Evolutionary conservation across 257 asterid genomes (phyloP), one percentile per base, ranked within the genome.

Genomic region (Solanum arcanum): DNA sequence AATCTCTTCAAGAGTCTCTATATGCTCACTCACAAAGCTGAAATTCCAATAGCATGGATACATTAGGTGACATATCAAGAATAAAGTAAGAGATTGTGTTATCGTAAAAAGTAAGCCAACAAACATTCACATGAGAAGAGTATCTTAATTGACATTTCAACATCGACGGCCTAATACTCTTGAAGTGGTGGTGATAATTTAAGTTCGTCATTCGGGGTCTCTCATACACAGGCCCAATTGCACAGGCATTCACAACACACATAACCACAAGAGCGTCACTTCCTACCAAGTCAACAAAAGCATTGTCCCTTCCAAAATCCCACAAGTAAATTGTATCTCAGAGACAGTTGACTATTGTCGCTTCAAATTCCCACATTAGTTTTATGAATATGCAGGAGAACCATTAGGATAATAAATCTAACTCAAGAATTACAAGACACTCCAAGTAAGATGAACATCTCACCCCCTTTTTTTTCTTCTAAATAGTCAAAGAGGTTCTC

Each of bases 21-120:
- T 97, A 92, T 97, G 99, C 96, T 97, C 99, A 39, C 99, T 97
- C 87, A 97, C 99, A 85, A 97, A 97, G 92, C 99, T 97, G 97
- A 88, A 87, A 86, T 83, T 84, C 66, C 8, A 87, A 88, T 41
- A 74, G 13, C 72, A 47, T 9, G 81, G 37, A 29, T 27, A 66
- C 74, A 42, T 85, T 49, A 66, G 52, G 66, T 73, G 88, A 87
- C 56, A 83, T 23, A 33, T 69, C 70, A 86, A 7, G 25, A 18
- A 74, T 47, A 78, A 86, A 47, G 25, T 7, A 56, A 69, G 64
- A 59, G 41, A 78, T 27, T 15, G 29, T 42, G 56, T 11, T 25
- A 78, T 27, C 39, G 52, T 21, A 69, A 18, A 12, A 69, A 9
- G 41, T 42, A 46, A 70, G 31, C 42, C 78, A 25, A 68, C 23